A percentile compares a stretch with the other conserved stretches of the same genome.
Conservation (phyloP, 768 basidiomycete species). For the Panellus pusillus region DNA sequence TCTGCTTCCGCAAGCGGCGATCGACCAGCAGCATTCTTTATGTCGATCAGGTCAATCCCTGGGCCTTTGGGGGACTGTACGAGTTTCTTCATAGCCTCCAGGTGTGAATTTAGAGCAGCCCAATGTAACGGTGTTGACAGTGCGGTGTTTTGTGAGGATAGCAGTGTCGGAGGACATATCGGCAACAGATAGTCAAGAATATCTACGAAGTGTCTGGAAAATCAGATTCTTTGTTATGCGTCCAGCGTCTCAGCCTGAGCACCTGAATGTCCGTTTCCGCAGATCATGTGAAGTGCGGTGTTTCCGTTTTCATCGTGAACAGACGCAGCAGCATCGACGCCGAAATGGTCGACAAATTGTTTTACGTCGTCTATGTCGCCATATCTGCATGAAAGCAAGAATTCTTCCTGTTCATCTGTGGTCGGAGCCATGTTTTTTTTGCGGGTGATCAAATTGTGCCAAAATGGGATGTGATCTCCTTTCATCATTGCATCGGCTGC, state of each 20-base stretch:
- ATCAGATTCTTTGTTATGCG: conserved; percentile 34
- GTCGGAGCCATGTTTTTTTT: conserved; percentile 32
- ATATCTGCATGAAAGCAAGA: conserved; percentile 83
- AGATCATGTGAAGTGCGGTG: conserved; percentile 81
- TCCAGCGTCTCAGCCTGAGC: conserved; percentile 2
- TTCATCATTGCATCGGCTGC: background rate
- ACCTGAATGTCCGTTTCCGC: conserved; percentile 90
- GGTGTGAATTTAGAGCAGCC: conserved; percentile 85
- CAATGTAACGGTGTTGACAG: conserved; percentile 89
- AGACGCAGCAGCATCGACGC: conserved; percentile 44
- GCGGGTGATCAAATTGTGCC: background rate
- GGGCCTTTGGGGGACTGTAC: conserved; percentile 58
- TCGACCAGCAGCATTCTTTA: conserved; percentile 69
- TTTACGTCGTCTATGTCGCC: conserved; percentile 83
- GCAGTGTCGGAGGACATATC: conserved; percentile 48
- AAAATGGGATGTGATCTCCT: background rate
- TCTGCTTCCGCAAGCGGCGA: conserved; percentile 85
- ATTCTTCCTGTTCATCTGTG: conserved; percentile 63
- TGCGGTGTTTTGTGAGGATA: conserved; percentile 64
- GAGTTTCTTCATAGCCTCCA: conserved; percentile 58
- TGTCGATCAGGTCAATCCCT: conserved; percentile 69
- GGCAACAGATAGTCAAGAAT: conserved; percentile 75
- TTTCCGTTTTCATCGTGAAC: conserved; percentile 78
- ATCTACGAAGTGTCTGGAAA: conserved; percentile 58
- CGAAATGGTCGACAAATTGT: conserved; percentile 61